Evolutionary conservation across 331 rosid species (phyloP).

Genomic region (Quercus phellos): DNA sequence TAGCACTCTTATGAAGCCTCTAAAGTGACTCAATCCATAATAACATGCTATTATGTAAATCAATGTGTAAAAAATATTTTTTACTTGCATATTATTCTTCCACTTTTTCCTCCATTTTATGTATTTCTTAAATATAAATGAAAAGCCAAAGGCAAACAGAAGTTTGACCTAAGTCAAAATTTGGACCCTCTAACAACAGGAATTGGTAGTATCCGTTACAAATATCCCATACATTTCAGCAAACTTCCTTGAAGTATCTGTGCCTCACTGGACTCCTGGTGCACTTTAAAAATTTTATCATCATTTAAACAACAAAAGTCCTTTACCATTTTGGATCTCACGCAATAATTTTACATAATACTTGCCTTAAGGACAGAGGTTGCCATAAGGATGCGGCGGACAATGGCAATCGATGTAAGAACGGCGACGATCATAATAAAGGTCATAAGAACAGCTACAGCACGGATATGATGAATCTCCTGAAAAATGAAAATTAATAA

Average conservation of each 20-base stretch:
- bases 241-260: not conserved
- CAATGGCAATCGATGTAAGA: conserved; percentile 88
- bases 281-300: not conserved
- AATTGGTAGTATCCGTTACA: not conserved
- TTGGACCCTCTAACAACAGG: not conserved
- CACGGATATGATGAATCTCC: conserved; percentile 85
- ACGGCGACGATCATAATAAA: conserved; percentile 65
- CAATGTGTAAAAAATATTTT: not conserved
- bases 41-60: not conserved
- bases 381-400: conserved; percentile 97
- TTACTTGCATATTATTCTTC: not conserved
- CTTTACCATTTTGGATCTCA: not conserved
- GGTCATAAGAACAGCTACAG: conserved; percentile 77
- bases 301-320: not conserved
- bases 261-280: not conserved
- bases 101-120: not conserved
- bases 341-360: conserved; percentile 4
- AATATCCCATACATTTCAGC: not conserved
- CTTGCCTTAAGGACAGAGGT: conserved; percentile 97
- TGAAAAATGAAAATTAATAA: conserved; percentile 34
- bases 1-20: not conserved
- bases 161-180: not conserved
- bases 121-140: not conserved
- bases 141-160: not conserved
- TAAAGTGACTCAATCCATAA: not conserved